Evolutionary conservation across 768 basidiomycete species (phyloP).

Genomic region (Leccinellum albellum): DNA sequence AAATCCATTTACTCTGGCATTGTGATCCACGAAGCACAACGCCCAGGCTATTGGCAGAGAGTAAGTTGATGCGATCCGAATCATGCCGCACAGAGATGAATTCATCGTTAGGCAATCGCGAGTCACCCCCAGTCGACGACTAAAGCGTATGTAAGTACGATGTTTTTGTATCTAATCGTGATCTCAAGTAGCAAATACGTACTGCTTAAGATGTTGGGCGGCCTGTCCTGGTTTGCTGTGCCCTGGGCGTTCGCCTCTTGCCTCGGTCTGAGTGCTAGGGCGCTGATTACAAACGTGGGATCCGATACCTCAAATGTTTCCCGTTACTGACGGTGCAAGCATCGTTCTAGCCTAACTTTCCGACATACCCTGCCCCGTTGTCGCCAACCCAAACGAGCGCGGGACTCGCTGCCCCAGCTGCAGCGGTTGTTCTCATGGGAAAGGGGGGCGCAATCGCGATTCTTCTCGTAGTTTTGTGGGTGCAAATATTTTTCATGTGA

Average conservation of each 20-base stretch:
- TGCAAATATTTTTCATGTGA: not conserved
- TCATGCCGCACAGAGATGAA: not conserved
- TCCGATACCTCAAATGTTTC: not conserved
- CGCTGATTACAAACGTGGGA: conserved; percentile 31
- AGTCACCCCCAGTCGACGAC: conserved; percentile 49
- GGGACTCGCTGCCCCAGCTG: conserved; percentile 45
- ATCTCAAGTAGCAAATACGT: not conserved
- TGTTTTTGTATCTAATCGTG: no score
- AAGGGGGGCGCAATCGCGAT: conserved; percentile 43
- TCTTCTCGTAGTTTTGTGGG: conserved; percentile 41
- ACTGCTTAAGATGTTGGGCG: conserved; percentile 46
- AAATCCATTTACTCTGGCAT: not conserved
- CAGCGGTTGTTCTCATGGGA: conserved; percentile 45
- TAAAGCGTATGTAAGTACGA: conserved; percentile 42
- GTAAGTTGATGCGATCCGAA: conserved; percentile 16
- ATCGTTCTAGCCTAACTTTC: conserved; percentile 42
- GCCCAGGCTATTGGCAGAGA: conserved; percentile 51
- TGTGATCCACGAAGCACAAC: not conserved
- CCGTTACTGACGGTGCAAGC: not conserved
- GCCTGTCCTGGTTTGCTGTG: conserved; percentile 56
- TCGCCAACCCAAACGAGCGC: conserved; percentile 37
- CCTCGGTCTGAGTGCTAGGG: conserved; percentile 42
- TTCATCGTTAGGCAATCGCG: conserved; percentile 40
- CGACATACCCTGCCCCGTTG: conserved; percentile 47
- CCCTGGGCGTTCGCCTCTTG: conserved; percentile 50